Conservation (phyloP, 305 asterid genomes). For the Rubia tinctorum region DNA sequence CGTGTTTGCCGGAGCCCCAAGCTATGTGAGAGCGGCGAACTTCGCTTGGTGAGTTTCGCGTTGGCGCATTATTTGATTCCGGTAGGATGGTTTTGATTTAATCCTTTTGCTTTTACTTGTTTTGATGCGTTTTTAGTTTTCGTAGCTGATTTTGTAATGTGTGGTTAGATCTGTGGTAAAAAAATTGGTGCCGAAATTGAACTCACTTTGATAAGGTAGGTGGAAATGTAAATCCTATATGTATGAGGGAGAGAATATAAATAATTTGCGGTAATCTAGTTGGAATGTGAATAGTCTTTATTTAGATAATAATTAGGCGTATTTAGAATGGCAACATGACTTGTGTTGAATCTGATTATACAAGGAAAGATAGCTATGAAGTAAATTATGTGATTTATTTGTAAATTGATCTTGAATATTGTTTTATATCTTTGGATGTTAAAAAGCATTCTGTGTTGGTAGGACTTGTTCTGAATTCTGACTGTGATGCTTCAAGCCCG, state of each 20-base stretch:
- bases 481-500: not conserved
- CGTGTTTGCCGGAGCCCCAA: conserved; percentile 31
- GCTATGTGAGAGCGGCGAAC: conserved; percentile 48
- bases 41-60: conserved; percentile 31
- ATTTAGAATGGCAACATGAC: not conserved
- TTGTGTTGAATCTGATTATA: not conserved
- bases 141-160: conserved; percentile 23
- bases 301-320: not conserved
- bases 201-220: not conserved
- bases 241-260: not conserved
- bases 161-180: conserved; percentile 57
- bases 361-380: not conserved
- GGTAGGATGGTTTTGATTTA: conserved; percentile 15
- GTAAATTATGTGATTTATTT: not conserved
- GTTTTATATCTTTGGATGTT: not conserved
- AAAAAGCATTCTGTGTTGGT: not conserved
- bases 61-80: conserved; percentile 11
- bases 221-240: not conserved
- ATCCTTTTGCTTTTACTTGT: not conserved
- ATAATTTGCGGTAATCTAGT: not conserved
- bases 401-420: not conserved
- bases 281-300: not conserved
- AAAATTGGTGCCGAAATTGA: conserved; percentile 22
- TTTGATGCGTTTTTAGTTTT: not conserved
- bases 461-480: not conserved